Evolutionary conservation across 805 yeast genomes (phyloP), one percentile per base, ranked within the genome.

Genomic region (Cyberlindnera maclurae): DNA sequence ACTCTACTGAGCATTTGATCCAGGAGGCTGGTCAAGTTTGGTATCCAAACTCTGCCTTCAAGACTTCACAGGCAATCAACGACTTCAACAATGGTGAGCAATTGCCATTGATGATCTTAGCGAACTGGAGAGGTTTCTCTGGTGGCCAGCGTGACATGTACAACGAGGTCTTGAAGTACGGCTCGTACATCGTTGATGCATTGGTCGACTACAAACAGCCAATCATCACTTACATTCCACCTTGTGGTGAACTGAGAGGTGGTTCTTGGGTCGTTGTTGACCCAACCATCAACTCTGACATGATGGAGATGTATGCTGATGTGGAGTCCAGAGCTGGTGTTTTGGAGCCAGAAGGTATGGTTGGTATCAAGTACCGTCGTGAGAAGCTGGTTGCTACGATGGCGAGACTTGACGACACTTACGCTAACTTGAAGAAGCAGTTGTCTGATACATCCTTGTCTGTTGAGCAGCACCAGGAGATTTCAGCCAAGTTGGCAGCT

Each of bases 91-190:
- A 87, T 59, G 99, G 99, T 73, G 99, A 93, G 66, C 90, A 89
- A 65, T 74, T 93, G 58, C 99, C 99, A 47, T 73, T 93, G 64
- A 85, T 93, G 95, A 87, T 93, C 50, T 70, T 93, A 53, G 98
- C 98, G 43, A 93, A 93, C 77, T 93, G 99, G 99, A 85, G 99
- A 79, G 99, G 99, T 58, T 93, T 93, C 79, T 87, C 97, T 51
- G 98, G 99, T 72, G 98, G 99, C 63, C 99, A 93, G 73, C 85
- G 97, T 62, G 99, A 93, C 65, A 93, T 93, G 99, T 94, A 83
- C 75, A 87, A 89, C 57, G 99, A 93, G 70, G 95, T 93, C 32
- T 79, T 93, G 69, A 93, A 93, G 65, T 93, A 85, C 60, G 99
- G 99, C 60, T 79, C 97, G 4, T 87, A 74, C 64, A 93, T 93